phyloP scores from a whole-genome alignment of 805 yeast genomes.

The Priceomyces melissophilus region DNA sequence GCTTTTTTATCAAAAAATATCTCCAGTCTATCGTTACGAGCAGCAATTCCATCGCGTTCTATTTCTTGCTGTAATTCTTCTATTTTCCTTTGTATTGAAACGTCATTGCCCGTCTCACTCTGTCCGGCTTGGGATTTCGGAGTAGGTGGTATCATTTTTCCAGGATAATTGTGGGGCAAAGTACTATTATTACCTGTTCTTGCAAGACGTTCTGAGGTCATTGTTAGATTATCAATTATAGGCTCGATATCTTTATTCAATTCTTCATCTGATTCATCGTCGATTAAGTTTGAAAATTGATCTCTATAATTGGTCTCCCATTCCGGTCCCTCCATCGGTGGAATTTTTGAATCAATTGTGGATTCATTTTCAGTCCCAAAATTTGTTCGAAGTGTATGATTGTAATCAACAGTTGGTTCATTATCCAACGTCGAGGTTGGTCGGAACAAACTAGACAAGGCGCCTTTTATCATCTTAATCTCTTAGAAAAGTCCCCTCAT shows the following conservation, averaged over 20 bases:
- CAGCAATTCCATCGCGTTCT: slow-evolving; percentile 8
- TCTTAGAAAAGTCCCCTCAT: background rate
- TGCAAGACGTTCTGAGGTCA: slow-evolving; percentile 2
- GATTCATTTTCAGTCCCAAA: slow-evolving; percentile 3
- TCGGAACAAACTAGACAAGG: slow-evolving; percentile 10
- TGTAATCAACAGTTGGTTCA: slow-evolving; percentile 35
- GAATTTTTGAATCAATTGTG: slow-evolving; percentile 6
- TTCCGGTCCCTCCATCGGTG: background rate
- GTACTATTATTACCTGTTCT: slow-evolving; percentile 8
- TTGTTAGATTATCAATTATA: slow-evolving; percentile 5
- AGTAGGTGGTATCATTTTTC: slow-evolving; percentile 10
- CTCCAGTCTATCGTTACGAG: slow-evolving; percentile 8
- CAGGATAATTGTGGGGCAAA: slow-evolving; percentile 19
- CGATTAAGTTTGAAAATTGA: slow-evolving; percentile 5
- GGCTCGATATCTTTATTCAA: slow-evolving; percentile 7
- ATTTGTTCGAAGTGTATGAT: slow-evolving; percentile 17
- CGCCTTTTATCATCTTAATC: slow-evolving; percentile 8
- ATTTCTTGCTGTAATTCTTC: slow-evolving; percentile 7
- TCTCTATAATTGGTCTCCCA: slow-evolving; percentile 1
- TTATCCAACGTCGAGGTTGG: slow-evolving; percentile 19
- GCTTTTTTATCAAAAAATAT: slow-evolving; percentile 8
- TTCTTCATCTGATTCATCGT: slow-evolving; percentile 10
- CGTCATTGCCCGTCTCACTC: background rate
- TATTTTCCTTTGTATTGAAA: slow-evolving; percentile 5
- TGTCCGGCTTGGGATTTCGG: too few relatives aligned